Evolutionary conservation across 1,284 basidiomycete species (phyloP).

Genomic region (Sanguinoderma infundibulare): DNA sequence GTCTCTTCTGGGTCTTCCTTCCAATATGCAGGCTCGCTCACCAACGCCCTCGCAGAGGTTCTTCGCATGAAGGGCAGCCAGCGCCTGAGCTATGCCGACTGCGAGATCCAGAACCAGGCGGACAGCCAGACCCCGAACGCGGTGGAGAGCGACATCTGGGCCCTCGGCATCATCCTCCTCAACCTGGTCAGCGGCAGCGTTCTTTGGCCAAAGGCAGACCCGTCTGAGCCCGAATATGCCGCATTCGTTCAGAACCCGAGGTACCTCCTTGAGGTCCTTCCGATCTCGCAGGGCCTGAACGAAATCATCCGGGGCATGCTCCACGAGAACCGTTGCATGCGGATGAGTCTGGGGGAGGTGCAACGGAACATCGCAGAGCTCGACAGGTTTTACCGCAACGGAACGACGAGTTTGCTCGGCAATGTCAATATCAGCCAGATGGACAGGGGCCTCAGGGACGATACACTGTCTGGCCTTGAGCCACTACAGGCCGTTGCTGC

Average conservation of each 20-base stretch:
- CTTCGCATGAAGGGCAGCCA: not conserved
- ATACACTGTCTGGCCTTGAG: not conserved
- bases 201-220: constrained; percentile 83
- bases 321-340: constrained; percentile 49
- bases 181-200: constrained; percentile 89
- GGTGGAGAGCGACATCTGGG: too few relatives aligned
- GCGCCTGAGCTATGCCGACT: too few relatives aligned
- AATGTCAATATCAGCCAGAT: too few relatives aligned
- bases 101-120: too few relatives aligned
- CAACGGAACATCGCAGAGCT: constrained; percentile 38
- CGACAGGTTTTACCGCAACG: constrained; percentile 33
- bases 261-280: constrained; percentile 71
- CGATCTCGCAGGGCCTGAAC: constrained; percentile 68
- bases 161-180: too few relatives aligned
- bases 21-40: not conserved
- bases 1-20: constrained; percentile 10
- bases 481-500: too few relatives aligned
- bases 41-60: constrained; percentile 22
- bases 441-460: too few relatives aligned
- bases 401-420: constrained; percentile 23
- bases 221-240: constrained; percentile 71
- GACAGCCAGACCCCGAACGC: too few relatives aligned
- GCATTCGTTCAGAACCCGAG: constrained; percentile 48
- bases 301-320: constrained; percentile 65
- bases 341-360: constrained; percentile 64